Conservation (phyloP, 1,284 basidiomycete genomes). For the Heliocybe sulcata region DNA sequence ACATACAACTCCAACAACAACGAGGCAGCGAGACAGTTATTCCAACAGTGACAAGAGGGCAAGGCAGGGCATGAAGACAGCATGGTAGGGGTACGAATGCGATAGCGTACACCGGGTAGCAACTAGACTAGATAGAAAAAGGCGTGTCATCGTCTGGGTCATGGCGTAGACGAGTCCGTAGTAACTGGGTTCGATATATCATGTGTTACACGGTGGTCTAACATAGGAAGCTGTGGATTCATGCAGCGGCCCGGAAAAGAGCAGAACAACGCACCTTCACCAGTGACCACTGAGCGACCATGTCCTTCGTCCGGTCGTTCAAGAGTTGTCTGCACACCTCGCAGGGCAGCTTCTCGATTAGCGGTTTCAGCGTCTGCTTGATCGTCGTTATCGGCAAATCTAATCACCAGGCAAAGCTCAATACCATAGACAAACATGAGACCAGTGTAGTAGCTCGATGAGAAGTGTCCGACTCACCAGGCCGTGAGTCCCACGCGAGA, state of each 20-base stretch:
- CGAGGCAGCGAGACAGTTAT: background rate
- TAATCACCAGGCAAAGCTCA: background rate
- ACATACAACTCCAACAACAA: background rate
- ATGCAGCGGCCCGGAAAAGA: background rate
- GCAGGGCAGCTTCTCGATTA: background rate
- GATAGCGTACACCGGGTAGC: background rate
- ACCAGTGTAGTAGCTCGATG: background rate
- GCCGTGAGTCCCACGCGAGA: constrained; percentile 61
- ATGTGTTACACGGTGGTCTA: background rate
- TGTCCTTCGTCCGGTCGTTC: background rate
- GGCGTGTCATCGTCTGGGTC: too few relatives aligned
- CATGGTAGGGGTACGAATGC: background rate
- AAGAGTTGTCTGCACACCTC: background rate
- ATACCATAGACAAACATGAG: background rate
- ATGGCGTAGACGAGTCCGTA: too few relatives aligned
- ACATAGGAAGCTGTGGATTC: background rate
- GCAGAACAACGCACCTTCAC: background rate
- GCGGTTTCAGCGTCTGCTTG: background rate
- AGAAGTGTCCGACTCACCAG: constrained; percentile 32
- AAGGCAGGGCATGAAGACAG: background rate
- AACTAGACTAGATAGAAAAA: too few relatives aligned
- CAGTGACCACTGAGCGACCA: background rate
- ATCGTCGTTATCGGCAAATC: constrained; percentile 1
- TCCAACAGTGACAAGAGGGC: background rate
- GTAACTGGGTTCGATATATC: too few relatives aligned